phyloP scores from a whole-genome alignment of 148 eudicot genomes.

The Vaccinium darrowii region DNA sequence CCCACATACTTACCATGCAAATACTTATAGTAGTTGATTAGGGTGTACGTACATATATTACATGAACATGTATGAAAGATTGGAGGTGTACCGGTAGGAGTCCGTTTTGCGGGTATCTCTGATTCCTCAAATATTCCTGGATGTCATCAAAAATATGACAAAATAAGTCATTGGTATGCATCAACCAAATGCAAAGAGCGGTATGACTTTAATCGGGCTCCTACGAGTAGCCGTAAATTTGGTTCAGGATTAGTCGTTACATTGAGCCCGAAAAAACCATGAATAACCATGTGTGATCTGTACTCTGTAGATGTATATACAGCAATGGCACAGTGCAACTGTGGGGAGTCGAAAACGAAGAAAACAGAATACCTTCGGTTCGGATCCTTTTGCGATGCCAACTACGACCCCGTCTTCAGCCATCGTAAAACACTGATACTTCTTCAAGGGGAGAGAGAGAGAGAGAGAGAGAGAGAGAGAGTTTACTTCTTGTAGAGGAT shows the following conservation, averaged over 20 bases:
- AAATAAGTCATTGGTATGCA: not conserved
- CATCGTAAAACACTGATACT: conserved; percentile 14
- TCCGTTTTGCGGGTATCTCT: conserved; percentile 2
- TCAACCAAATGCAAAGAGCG: not conserved
- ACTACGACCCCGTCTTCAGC: conserved; percentile 22
- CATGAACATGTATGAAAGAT: not conserved
- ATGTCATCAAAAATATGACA: not conserved
- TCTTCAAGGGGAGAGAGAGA: conserved; percentile 13
- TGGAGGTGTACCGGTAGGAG: conserved; percentile 3
- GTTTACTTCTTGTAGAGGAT: not conserved
- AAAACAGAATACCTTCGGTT: not conserved
- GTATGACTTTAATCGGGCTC: not conserved
- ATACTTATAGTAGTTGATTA: not conserved
- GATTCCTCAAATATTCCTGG: conserved; percentile 9
- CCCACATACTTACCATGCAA: not conserved
- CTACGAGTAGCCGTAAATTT: not conserved
- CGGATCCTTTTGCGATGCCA: conserved; percentile 35
- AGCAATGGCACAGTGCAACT: not conserved
- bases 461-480: conserved; percentile 18
- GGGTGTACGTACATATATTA: not conserved
- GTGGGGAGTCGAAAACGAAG: not conserved
- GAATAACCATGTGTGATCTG: not conserved
- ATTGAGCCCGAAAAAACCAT: not conserved
- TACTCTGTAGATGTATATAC: not conserved
- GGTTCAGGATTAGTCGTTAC: not conserved